Evolutionary conservation across 345 rosid species (phyloP), one percentile per base, ranked within the genome.

Genomic region (Melaleuca quinquenervia): DNA sequence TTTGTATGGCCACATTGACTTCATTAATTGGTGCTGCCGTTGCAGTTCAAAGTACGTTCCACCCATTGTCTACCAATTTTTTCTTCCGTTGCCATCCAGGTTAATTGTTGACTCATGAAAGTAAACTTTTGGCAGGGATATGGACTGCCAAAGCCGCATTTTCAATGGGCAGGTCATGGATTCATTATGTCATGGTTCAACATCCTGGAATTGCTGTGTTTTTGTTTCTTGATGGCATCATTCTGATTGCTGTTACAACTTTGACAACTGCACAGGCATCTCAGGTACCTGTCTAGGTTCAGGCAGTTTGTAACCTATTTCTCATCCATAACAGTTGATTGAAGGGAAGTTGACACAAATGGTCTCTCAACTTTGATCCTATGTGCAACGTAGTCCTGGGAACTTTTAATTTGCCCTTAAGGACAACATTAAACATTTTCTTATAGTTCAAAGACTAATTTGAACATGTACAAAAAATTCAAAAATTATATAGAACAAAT

Each of bases 41-140:
- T 87, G 91, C 99, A 84, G 27, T 95, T 92, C 95, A 96, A 87
- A 95, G 99, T 97, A 92, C 62, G 96, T 87, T 76, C 54, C 26
- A 52, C 49, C 50, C 62, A 44, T 53, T 49, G 14, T 44, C 32
- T n/a, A 27, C 84, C 52, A 56, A 41, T 53, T 27, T 9, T 83
- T 49, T 80, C 26, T 48, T 70, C 29, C 32, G 24, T 58, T 50
- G 48, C 49, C 24, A 32, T 41, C 74, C 24, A 18, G 82, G 45
- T 84, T 62, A 21, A 70, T 20, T 88, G 83, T 85, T 41, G 36
- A 48, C 45, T 80, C 51, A 58, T 32, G 82, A 27, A 51, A 29
- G 49, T 83, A 87, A 14, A 56, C 54, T 86, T 84, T 78, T 90
- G 87, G 64, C 89, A 97, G 99, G 99, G 86, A 82, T 95, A 84